A percentile compares a stretch with the other conserved stretches of the same genome.
phyloP scores from a whole-genome alignment of 768 basidiomycete species.

The Boletus reticulatus region DNA sequence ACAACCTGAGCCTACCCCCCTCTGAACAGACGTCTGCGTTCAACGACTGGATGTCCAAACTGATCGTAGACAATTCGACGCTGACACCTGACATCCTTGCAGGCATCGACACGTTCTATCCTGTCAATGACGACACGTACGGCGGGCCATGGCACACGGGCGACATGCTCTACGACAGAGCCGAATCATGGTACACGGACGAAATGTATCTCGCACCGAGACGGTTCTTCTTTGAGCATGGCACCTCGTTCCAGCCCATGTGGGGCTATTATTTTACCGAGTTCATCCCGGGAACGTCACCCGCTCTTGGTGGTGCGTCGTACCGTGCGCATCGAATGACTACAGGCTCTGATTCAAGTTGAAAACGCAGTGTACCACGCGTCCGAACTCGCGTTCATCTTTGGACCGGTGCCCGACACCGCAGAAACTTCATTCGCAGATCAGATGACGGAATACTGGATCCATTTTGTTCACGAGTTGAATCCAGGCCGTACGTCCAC shows the following conservation, averaged over 20 bases:
- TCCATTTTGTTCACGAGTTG: slow-evolving; percentile 56
- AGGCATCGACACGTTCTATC: slow-evolving; percentile 40
- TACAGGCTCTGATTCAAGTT: neutral
- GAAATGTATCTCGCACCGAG: slow-evolving; percentile 53
- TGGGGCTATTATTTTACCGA: slow-evolving; percentile 57
- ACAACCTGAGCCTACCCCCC: slow-evolving; percentile 37
- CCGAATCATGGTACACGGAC: slow-evolving; percentile 56
- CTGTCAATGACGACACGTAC: slow-evolving; percentile 44
- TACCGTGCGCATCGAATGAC: neutral
- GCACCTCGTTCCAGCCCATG: slow-evolving; percentile 44
- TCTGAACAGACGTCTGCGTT: slow-evolving; percentile 44
- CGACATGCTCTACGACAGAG: slow-evolving; percentile 57
- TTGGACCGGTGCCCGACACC: slow-evolving; percentile 42
- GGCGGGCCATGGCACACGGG: slow-evolving; percentile 58
- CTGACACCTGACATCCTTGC: slow-evolving; percentile 32
- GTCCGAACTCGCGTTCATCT: slow-evolving; percentile 14
- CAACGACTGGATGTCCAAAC: slow-evolving; percentile 43
- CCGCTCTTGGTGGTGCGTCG: slow-evolving; percentile 45
- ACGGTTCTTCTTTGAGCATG: slow-evolving; percentile 49
- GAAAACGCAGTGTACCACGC: slow-evolving; percentile 12
- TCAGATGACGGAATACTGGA: slow-evolving; percentile 49
- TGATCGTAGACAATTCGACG: slow-evolving; percentile 51
- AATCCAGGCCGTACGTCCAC: slow-evolving; percentile 49
- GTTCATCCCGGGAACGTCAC: slow-evolving; percentile 54
- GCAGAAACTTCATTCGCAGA: slow-evolving; percentile 47